These are phyloP conservation scores for Aureobasidium sp. DNA, from an alignment of 2,329 filamentous ascomycete species.

Conservation along the genomic window DNA sequence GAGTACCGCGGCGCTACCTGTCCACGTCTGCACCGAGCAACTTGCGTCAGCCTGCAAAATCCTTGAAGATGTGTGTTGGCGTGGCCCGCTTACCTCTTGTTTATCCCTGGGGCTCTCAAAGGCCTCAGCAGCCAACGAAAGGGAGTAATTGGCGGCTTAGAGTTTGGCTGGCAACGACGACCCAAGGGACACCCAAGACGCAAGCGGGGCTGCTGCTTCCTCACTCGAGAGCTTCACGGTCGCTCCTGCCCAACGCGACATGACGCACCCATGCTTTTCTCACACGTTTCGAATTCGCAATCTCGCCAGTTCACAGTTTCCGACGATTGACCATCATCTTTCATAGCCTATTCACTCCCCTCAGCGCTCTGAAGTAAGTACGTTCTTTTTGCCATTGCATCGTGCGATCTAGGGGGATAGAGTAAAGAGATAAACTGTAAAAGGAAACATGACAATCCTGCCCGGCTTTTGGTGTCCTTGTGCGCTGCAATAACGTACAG, in stretches of 20 bases:
- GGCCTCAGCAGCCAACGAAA: background rate
- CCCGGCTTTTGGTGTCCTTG: constrained; percentile 5
- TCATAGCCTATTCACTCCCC: too few relatives aligned
- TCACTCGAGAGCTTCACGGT: background rate
- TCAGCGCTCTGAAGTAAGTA: background rate
- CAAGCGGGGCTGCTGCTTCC: background rate
- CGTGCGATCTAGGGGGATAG: constrained; percentile 7
- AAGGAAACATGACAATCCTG: constrained; percentile 8
- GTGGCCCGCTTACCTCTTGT: background rate
- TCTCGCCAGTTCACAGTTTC: too few relatives aligned
- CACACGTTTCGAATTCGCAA: too few relatives aligned
- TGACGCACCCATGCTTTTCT: background rate
- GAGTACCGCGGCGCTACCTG: background rate
- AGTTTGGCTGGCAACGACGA: background rate
- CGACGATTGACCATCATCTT: too few relatives aligned
- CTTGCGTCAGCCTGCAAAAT: background rate
- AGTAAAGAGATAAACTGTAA: constrained; percentile 5
- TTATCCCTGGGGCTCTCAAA: background rate
- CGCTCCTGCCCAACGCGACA: background rate
- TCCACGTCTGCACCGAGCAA: background rate
- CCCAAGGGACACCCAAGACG: background rate
- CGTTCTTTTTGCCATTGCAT: constrained; percentile 15
- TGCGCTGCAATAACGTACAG: constrained; percentile 8
- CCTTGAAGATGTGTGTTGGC: background rate
- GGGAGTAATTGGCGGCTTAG: background rate